Percentiles rank a stretch among this genome's conserved stretches.
Evolutionary conservation across 163 green algal genomes (phyloP).

Genomic region (Prototheca cutis): DNA sequence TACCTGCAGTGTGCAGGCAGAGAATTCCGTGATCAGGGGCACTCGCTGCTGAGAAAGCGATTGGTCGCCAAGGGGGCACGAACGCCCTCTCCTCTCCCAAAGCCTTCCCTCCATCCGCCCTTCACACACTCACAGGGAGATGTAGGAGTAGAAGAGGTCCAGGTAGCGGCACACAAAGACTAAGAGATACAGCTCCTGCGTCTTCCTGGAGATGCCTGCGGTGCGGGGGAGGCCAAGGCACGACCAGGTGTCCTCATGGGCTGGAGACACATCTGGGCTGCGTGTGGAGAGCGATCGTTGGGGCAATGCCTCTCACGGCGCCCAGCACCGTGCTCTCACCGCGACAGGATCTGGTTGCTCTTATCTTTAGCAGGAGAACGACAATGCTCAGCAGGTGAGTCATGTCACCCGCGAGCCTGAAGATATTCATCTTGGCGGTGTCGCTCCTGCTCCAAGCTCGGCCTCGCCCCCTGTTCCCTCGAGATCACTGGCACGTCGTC

Average conservation of each 20-base stretch:
- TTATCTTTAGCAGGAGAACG: slow-evolving; percentile 94
- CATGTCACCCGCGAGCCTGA: slow-evolving; percentile 91
- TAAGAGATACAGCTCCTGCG: slow-evolving; percentile 92
- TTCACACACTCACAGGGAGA: slow-evolving; percentile 67
- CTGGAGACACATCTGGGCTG: too few relatives aligned
- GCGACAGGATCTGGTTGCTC: slow-evolving; percentile 81
- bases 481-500: not conserved
- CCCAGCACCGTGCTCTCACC: too few relatives aligned
- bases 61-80: too few relatives aligned
- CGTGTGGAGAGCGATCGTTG: too few relatives aligned
- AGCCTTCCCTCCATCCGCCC: not conserved
- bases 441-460: too few relatives aligned
- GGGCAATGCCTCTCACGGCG: too few relatives aligned
- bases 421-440: slow-evolving; percentile 90
- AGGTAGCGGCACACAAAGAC: slow-evolving; percentile 96
- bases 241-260: too few relatives aligned
- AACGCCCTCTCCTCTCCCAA: too few relatives aligned
- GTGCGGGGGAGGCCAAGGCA: too few relatives aligned
- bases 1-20: slow-evolving; percentile 52
- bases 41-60: not conserved
- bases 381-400: slow-evolving; percentile 81
- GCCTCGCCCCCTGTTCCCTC: not conserved
- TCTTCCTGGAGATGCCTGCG: slow-evolving; percentile 91
- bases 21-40: not conserved
- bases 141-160: slow-evolving; percentile 87